Evolutionary conservation across 164 flowering plant species (phyloP).

Genomic region (Aristolochia californica): DNA sequence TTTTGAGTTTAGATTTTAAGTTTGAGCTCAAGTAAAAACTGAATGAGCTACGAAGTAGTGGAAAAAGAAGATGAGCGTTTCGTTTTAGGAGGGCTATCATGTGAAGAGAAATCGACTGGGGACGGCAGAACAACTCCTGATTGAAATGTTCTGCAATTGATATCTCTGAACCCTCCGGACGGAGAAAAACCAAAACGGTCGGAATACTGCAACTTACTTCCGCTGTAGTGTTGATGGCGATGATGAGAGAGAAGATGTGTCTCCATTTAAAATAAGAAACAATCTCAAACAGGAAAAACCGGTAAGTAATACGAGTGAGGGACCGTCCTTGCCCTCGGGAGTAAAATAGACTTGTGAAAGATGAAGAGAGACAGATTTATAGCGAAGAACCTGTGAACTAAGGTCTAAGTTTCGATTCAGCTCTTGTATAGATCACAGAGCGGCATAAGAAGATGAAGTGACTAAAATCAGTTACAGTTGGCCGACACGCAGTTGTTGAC

Average conservation of each 20-base stretch:
- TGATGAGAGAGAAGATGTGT: constrained; percentile 55
- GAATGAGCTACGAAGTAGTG: not conserved
- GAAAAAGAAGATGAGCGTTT: constrained; percentile 4
- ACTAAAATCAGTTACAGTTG: no score
- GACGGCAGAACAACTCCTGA: constrained; percentile 54
- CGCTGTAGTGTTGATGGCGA: constrained; percentile 37
- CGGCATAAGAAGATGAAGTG: no score
- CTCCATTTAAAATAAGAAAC: constrained; percentile 35
- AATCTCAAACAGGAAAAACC: not conserved
- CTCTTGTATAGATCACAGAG: no score
- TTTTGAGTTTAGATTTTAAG: no score
- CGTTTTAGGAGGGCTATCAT: constrained; percentile 12
- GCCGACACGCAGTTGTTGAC: no score
- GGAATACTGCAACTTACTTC: constrained; percentile 18
- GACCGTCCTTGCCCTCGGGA: not conserved
- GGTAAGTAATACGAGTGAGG: not conserved
- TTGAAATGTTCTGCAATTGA: constrained; percentile 53
- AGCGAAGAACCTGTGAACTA: no score
- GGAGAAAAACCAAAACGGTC: constrained; percentile 27
- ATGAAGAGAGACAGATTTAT: no score
- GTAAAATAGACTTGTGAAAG: no score
- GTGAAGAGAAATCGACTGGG: constrained; percentile 17
- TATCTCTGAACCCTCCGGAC: constrained; percentile 29
- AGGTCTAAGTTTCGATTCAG: no score
- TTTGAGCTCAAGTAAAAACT: no score